phyloP scores from a whole-genome alignment of 1,139 yeast genomes.

The Geotrichum bryndzae region DNA sequence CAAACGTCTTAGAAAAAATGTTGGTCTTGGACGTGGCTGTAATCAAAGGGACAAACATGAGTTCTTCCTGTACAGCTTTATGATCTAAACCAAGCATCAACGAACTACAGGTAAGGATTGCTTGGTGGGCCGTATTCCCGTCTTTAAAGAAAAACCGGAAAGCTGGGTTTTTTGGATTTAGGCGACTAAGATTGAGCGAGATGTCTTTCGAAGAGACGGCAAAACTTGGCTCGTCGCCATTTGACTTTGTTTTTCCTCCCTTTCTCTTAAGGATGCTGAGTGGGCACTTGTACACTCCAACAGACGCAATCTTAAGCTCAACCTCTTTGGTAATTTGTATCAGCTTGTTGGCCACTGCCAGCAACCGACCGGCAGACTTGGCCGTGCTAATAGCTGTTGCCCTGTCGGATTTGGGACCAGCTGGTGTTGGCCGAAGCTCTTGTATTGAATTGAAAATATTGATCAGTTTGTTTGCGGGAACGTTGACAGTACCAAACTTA shows the following conservation, averaged over 20 bases:
- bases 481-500: conserved; percentile 27
- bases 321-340: conserved; percentile 35
- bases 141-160: conserved; percentile 36
- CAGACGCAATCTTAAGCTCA: conserved; percentile 32
- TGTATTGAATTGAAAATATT: conserved; percentile 18
- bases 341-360: conserved; percentile 24
- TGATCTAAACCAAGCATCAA: conserved; percentile 33
- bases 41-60: conserved; percentile 38
- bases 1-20: conserved; percentile 34
- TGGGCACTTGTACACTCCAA: conserved; percentile 29
- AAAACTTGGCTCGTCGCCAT: conserved; percentile 18
- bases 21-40: conserved; percentile 37
- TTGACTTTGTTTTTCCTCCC: not conserved
- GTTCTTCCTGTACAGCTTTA: conserved; percentile 33
- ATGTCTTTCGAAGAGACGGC: conserved; percentile 35
- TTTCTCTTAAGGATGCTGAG: not conserved
- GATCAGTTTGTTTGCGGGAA: conserved; percentile 24
- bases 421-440: not conserved
- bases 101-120: conserved; percentile 36
- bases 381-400: not conserved
- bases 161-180: conserved; percentile 38
- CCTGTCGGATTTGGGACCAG: not conserved
- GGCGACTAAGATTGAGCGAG: conserved; percentile 35
- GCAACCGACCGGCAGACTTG: not conserved
- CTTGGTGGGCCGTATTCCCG: conserved; percentile 39